Evolutionary conservation across 2,329 filamentous ascomycete species (phyloP).

Genomic region (Fusarium proliferatum): DNA sequence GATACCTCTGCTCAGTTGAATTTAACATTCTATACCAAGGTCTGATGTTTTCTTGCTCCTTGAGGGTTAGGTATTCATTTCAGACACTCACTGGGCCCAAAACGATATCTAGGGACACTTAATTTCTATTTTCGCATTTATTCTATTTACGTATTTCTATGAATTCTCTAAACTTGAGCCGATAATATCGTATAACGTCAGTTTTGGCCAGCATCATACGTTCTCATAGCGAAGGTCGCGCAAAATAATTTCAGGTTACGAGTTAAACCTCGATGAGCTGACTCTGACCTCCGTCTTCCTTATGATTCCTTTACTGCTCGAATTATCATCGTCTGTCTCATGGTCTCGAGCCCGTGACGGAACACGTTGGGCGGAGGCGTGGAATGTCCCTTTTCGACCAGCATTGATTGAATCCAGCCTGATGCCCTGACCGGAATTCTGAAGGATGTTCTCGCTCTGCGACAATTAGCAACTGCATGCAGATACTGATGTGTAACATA

Average conservation of each 20-base stretch:
- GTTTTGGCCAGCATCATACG: too few species aligned
- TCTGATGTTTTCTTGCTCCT: too few species aligned
- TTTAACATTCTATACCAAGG: neutral
- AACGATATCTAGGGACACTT: neutral
- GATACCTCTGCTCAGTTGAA: too few species aligned
- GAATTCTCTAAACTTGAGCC: accelerated
- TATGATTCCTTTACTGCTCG: conserved; percentile 12
- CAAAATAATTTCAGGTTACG: neutral
- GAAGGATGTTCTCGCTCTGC: neutral
- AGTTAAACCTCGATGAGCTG: neutral
- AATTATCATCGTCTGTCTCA: conserved; percentile 12
- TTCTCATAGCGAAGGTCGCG: too few species aligned
- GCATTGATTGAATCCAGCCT: neutral
- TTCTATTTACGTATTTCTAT: neutral
- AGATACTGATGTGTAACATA: too few species aligned
- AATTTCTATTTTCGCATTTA: neutral
- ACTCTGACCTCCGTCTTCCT: conserved; percentile 2
- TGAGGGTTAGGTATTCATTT: accelerated
- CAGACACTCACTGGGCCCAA: neutral
- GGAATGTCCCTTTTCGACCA: neutral
- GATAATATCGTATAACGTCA: accelerated
- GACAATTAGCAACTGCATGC: accelerated
- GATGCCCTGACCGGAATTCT: neutral
- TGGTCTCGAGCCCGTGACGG: neutral
- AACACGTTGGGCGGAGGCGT: neutral